Evolutionary conservation across 108 stramenopile species (phyloP).

Genomic region (Fistulifera solaris): DNA sequence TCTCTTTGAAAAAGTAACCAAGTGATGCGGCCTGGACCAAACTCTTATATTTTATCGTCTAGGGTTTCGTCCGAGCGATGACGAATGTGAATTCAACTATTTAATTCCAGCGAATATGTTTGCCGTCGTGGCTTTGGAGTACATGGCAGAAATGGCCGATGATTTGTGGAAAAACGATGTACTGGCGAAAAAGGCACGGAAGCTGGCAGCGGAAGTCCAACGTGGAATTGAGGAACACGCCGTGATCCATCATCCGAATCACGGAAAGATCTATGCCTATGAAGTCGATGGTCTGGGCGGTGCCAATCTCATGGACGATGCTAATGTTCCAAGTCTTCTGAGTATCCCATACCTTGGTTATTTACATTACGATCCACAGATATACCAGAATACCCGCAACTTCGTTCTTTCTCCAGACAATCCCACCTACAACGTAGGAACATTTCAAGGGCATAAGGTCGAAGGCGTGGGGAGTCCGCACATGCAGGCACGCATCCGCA

Average conservation of each 20-base stretch:
- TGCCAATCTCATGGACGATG: conserved; percentile 54
- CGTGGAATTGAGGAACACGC: conserved; percentile 46
- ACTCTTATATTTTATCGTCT: too few species aligned
- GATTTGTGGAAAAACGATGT: conserved; percentile 25
- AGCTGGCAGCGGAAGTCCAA: conserved; percentile 36
- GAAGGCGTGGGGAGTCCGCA: conserved; percentile 10
- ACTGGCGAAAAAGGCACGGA: conserved; percentile 16
- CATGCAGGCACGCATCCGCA: conserved; percentile 22
- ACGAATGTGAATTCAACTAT: conserved; percentile 41
- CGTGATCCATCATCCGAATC: conserved; percentile 23
- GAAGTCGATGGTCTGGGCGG: conserved; percentile 74
- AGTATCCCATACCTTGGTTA: conserved; percentile 55
- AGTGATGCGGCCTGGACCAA: conserved; percentile 14
- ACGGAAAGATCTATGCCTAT: conserved; percentile 51
- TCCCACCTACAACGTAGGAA: conserved; percentile 28
- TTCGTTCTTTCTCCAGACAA: conserved; percentile 33
- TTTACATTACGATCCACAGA: conserved; percentile 6
- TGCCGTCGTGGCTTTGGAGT: conserved; percentile 35
- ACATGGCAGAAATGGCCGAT: conserved; percentile 24
- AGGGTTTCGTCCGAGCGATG: conserved; percentile 49
- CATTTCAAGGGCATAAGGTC: background rate
- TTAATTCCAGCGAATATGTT: conserved; percentile 60
- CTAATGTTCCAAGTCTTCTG: conserved; percentile 65
- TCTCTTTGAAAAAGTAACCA: too few species aligned
- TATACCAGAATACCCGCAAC: conserved; percentile 40